Evolutionary conservation across 306 rosid species (phyloP).

Genomic region (Trichosanthes truncata): DNA sequence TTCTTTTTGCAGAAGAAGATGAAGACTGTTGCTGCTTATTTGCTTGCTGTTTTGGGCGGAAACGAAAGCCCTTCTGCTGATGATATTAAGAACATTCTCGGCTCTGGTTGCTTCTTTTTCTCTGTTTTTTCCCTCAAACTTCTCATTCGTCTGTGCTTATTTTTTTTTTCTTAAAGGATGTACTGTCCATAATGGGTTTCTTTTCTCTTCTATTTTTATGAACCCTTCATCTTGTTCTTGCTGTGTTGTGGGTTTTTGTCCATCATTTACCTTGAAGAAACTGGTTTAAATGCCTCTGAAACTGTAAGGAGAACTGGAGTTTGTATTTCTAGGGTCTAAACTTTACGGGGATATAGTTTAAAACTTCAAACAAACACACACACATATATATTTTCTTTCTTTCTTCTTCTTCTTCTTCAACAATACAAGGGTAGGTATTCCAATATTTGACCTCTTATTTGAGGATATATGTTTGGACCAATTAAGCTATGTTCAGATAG

Average conservation of each 20-base stretch:
- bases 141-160: no score
- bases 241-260: neutral
- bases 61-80: conserved; percentile 23
- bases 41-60: conserved; percentile 42
- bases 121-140: neutral
- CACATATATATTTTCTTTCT: no score
- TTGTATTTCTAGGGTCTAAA: neutral
- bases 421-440: no score
- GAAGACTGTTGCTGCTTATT: conserved; percentile 30
- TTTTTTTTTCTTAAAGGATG: neutral
- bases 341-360: neutral
- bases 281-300: neutral
- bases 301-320: neutral
- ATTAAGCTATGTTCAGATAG: no score
- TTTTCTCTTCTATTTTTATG: neutral
- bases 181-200: neutral
- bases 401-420: no score
- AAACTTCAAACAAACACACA: neutral
- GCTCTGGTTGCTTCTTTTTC: conserved; percentile 12
- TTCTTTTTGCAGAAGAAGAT: neutral
- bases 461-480: no score
- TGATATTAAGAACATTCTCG: conserved; percentile 27
- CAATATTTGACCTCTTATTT: no score
- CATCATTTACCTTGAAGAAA: neutral
- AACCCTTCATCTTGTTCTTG: neutral